Base-by-base conservation (phyloP, 2,329 filamentous ascomycete genomes). In the Ceratocystis eucalypticola region DNA sequence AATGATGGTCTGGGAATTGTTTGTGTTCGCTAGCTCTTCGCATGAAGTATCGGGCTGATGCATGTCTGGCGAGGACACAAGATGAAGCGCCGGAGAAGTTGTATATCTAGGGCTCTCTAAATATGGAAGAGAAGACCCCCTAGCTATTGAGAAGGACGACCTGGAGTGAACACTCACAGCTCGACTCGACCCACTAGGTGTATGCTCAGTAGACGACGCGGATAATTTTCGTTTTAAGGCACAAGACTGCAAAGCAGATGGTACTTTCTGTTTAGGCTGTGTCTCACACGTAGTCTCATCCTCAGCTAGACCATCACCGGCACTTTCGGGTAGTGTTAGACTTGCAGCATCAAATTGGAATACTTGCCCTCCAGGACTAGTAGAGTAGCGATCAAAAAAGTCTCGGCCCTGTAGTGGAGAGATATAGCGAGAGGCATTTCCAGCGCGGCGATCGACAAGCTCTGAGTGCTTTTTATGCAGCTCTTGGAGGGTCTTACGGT, bases 401-500 rank as follows among this genome's bases (percentile, higher is more conserved):
- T 94, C 89, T 69, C 55, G 28, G 6, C 55, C 28, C 30, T 37
- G 55, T 8, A 59, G 30, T 7, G 55, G 55, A n/a, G 25, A 59
- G 15, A 59, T n/a, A n/a, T 59, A 59, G 6, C 55, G 55, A 3
- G 55, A 59, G 55, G 55, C 55, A 25, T 59, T 59, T 22, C 30
- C 30, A 8, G 55, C 55, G 20, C 55, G 55, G 25, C 55, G 55
- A 4, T n/a, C 83, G 65, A 92, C 86, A n/a, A 95, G 80, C 73
- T 92, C 88, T 0, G 84, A 80, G 72, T 96, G 91, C n/a, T 87
- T 88, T 30, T 82, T 83, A 73, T 88, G 92, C 10, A 95, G 87
- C 7, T 80, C 83, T 74, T 92, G 88, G 4, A 96, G 77, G 2
- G 88, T 89, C 69, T 92, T 88, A 3, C 86, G 82, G 71, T 95